Evolutionary conservation across 1,284 basidiomycete genomes (phyloP), one percentile per base, ranked within the genome.

Genomic region (Hymenochaete sp.): DNA sequence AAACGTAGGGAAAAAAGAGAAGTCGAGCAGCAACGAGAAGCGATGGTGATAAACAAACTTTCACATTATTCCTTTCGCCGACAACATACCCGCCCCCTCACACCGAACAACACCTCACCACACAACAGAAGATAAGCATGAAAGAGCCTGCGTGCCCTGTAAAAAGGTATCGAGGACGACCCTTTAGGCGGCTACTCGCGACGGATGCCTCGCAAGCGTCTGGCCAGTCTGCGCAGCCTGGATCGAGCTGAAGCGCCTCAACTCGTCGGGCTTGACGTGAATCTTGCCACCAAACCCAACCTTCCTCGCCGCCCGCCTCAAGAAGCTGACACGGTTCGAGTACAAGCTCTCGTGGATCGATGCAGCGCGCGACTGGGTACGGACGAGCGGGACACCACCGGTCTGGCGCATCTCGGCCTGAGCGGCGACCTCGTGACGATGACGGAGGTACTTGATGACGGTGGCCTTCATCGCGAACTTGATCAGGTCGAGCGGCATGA

Each of bases 401-500:
- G 68, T 66, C 50, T 66, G 60, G 46, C 67, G 61, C 27, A 65
- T 62, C 51, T 66, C 66, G 35, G 64, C 66, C 45, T 72, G 67
- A 32, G 56, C 52, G 57, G 67, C 59, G 49, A 57, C 63, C 57
- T 75, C 72, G 63, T 80, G 78, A 50, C 87, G 83, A 45, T 73
- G 64, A 52, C 86, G 85, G 59, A 95, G 77, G 53, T 56, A 72
- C 68, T 84, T 85, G 74, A 97, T 93, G 63, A 92, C 68, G 37
- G 89, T 92, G 19, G 80, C 84, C 72, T 93, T 92, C 86, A 96
- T 93, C 45, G 73, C 82, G 63, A 96, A 96, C 77, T 97, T 97
- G 78, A 97, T 84, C 63, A 81, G 77, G 68, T 98, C 93, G 49
- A 97, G 80, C 52, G 93, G 92, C 56, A 87, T 64, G 79, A 93